phyloP scores from a whole-genome alignment of 2,329 filamentous ascomycete genomes.

The Fusarium circinatum region DNA sequence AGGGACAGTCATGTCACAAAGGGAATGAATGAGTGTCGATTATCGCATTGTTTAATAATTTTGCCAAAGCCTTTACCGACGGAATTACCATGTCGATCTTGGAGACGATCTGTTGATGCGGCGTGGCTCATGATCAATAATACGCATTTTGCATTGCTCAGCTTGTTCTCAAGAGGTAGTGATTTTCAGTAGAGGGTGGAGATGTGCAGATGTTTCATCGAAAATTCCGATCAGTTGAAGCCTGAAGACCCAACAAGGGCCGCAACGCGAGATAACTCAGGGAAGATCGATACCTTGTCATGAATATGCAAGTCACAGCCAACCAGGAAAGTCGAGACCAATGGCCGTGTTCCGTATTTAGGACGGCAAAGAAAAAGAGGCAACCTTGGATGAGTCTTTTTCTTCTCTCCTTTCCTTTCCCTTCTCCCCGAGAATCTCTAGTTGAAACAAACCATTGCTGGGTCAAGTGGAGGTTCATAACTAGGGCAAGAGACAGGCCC shows the following conservation, averaged over 20 bases:
- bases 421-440: slow-evolving; percentile 12
- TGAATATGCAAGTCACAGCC: not conserved
- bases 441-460: slow-evolving; percentile 27
- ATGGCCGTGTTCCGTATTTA: slow-evolving; percentile 20
- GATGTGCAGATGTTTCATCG: slow-evolving; percentile 20
- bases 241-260: not conserved
- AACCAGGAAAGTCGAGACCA: slow-evolving; percentile 14
- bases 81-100: slow-evolving; percentile 27
- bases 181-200: not conserved
- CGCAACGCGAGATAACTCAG: not conserved
- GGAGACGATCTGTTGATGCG: slow-evolving; percentile 15
- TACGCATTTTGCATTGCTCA: slow-evolving; percentile 6
- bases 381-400: slow-evolving; percentile 6
- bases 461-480: slow-evolving; percentile 16
- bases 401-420: not conserved
- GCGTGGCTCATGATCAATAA: slow-evolving; percentile 13
- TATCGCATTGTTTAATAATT: slow-evolving; percentile 23
- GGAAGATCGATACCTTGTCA: not conserved
- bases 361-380: slow-evolving; percentile 2
- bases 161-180: slow-evolving; percentile 8
- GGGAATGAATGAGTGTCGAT: slow-evolving; percentile 1
- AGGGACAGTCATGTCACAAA: not conserved
- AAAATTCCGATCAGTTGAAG: not conserved
- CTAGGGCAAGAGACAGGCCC: not conserved
- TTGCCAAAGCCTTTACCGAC: slow-evolving; percentile 19